Evolutionary conservation across 2,329 filamentous ascomycete species (phyloP), one percentile per base, ranked within the genome.

Genomic region (Aspergillus sp.): DNA sequence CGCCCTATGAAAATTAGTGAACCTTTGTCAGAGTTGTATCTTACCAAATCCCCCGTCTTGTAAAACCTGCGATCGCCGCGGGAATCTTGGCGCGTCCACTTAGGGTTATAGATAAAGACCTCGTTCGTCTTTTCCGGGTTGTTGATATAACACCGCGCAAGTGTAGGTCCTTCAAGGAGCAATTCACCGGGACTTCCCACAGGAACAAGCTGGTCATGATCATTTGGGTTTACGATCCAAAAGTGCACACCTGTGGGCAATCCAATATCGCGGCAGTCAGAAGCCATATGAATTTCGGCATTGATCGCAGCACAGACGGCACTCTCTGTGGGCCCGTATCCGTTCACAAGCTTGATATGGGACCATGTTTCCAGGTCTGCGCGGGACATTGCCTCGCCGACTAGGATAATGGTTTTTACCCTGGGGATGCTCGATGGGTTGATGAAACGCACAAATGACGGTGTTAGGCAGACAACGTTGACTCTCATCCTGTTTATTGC

Each of bases 141-240:
- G 51, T 82, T 82, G 21, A 87, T 72, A 58, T 89, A 89, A 24
- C 85, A 85, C 35, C 83, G 75, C 9, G 84, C 85, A 2, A 89
- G 82, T n/a, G 84, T 80, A 1, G 84, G 84, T 0, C 74, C 74
- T 59, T 76, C 74, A 6, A 76, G 61, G 14, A 76, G 56, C 49
- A 77, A 57, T 64, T 77, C 74, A 52, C 74, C 74, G 14, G 67
- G 69, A 39, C 69, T 70, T 23, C 73, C 73, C 47, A 81, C 68
- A 2, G 80, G 75, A n/a, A 76, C 69, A 24, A 79, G 68, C 31
- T 65, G 63, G 47, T 77, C 64, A 57, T 76, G 74, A 57, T 77
- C 69, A 35, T 72, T 62, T 14, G 73, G 70, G 59, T 77, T 67
- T 7, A 77, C 75, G 46, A 79, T 62, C 77, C 77, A 78, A 15